Percentiles rank a stretch among this genome's conserved stretches.
phyloP scores from a whole-genome alignment of 2,329 filamentous ascomycete genomes.

The Sphaerulina populicola region DNA sequence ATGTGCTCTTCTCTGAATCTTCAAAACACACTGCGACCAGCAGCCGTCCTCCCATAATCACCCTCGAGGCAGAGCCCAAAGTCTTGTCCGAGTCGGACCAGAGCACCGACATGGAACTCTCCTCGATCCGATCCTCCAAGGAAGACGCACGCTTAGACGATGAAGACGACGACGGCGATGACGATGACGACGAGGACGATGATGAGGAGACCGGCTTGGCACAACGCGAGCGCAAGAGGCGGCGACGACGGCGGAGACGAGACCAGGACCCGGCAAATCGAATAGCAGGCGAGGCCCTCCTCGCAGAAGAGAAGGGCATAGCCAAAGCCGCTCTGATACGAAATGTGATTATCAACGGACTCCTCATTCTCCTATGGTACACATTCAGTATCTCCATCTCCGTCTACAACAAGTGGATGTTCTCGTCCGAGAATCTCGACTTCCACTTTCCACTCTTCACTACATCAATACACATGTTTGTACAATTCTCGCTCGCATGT shows the following conservation, averaged over 20 bases:
- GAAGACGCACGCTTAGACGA: constrained; percentile 11
- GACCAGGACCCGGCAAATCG: constrained; percentile 63
- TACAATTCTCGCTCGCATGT: constrained; percentile 76
- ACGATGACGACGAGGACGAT: constrained; percentile 57
- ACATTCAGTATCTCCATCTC: constrained; percentile 89
- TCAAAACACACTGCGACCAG: not conserved
- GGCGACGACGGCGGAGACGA: constrained; percentile 54
- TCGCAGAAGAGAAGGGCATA: constrained; percentile 59
- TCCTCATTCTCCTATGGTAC: constrained; percentile 80
- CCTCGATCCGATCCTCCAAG: constrained; percentile 16
- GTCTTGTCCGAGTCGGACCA: constrained; percentile 11
- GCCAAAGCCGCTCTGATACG: constrained; percentile 66
- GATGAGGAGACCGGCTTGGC: constrained; percentile 89
- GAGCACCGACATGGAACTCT: constrained; percentile 17
- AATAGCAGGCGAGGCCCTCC: constrained; percentile 48
- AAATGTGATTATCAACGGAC: constrained; percentile 62
- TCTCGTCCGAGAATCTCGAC: constrained; percentile 72
- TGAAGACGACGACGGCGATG: constrained; percentile 49
- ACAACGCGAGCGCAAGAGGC: constrained; percentile 54
- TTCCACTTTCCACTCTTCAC: constrained; percentile 95
- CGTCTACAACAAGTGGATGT: constrained; percentile 99
- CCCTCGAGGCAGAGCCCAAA: not conserved
- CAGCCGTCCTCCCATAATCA: not conserved
- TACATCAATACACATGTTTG: constrained; percentile 88
- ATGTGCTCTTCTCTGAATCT: not conserved